Evolutionary conservation across 129 eudicot genomes (phyloP).

Genomic region (Dittrichia graveolens): DNA sequence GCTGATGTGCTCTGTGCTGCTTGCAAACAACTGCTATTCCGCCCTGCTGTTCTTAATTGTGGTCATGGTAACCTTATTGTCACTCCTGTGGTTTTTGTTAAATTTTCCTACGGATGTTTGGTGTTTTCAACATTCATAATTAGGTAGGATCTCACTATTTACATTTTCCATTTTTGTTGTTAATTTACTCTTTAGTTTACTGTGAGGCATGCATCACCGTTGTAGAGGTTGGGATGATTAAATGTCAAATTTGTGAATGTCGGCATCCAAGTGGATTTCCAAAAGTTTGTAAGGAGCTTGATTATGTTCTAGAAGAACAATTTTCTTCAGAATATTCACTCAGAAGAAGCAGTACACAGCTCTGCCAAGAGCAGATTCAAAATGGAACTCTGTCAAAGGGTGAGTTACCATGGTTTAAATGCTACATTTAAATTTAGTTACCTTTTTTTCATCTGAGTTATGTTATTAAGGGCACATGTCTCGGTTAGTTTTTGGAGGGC

Average conservation of each 20-base stretch:
- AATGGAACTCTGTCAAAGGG: conserved; percentile 33
- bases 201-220: conserved; percentile 64
- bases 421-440: conserved; percentile 3
- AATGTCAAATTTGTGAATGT: conserved; percentile 58
- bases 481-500: neutral
- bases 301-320: conserved; percentile 58
- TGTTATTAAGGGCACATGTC: neutral
- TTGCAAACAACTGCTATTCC: conserved; percentile 64
- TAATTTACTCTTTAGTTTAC: conserved; percentile 41
- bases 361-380: conserved; percentile 34
- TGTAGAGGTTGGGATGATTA: conserved; percentile 45
- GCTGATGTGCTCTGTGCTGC: conserved; percentile 61
- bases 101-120: neutral
- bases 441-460: conserved; percentile 11
- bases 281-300: conserved; percentile 64
- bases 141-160: conserved; percentile 5
- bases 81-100: neutral
- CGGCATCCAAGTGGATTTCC: conserved; percentile 69
- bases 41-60: conserved; percentile 73
- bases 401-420: conserved; percentile 35
- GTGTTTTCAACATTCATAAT: neutral
- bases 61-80: conserved; percentile 66
- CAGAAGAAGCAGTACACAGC: conserved; percentile 45
- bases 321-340: conserved; percentile 57
- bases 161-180: neutral